Evolutionary conservation across 495 filamentous ascomycete genomes (phyloP).

Genomic region (Bacidia rubella): DNA sequence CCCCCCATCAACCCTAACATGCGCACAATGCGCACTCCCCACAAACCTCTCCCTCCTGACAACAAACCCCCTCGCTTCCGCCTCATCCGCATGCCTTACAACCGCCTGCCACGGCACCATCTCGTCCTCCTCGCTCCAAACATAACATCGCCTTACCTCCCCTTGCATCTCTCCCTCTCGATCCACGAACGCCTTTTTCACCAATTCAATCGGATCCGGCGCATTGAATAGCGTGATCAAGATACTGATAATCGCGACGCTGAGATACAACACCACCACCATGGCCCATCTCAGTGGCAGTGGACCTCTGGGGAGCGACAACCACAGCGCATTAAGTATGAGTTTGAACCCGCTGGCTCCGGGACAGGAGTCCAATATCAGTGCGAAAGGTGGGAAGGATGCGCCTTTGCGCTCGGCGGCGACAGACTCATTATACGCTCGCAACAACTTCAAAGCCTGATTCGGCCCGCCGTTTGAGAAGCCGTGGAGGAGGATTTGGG

Average conservation of each 20-base stretch:
- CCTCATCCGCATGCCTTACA: slow-evolving; percentile 12
- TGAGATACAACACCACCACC: background rate
- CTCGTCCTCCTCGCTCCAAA: slow-evolving; percentile 13
- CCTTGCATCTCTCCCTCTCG: background rate
- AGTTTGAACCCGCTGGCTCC: slow-evolving; percentile 7
- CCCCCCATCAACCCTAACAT: slow-evolving; percentile 7
- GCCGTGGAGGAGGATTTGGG: slow-evolving; percentile 15
- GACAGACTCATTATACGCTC: slow-evolving; percentile 5
- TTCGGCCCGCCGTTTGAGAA: slow-evolving; percentile 19
- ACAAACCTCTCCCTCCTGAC: slow-evolving; percentile 10
- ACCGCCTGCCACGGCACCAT: slow-evolving; percentile 11
- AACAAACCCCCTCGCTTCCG: slow-evolving; percentile 9
- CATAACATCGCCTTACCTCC: slow-evolving; percentile 8
- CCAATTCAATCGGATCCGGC: slow-evolving; percentile 6
- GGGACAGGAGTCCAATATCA: slow-evolving; percentile 19
- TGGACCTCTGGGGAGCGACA: slow-evolving; percentile 6
- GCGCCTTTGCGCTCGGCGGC: background rate
- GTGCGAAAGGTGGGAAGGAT: slow-evolving; percentile 9
- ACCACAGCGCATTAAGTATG: slow-evolving; percentile 9
- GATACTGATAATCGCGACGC: background rate
- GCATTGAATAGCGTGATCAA: background rate
- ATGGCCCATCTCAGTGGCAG: background rate
- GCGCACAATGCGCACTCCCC: slow-evolving; percentile 12
- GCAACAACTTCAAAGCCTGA: slow-evolving; percentile 3
- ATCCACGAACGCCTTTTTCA: slow-evolving; percentile 7